Evolutionary conservation across 345 rosid genomes (phyloP).

Genomic region (thale cress (Arabidopsis thaliana)): DNA sequence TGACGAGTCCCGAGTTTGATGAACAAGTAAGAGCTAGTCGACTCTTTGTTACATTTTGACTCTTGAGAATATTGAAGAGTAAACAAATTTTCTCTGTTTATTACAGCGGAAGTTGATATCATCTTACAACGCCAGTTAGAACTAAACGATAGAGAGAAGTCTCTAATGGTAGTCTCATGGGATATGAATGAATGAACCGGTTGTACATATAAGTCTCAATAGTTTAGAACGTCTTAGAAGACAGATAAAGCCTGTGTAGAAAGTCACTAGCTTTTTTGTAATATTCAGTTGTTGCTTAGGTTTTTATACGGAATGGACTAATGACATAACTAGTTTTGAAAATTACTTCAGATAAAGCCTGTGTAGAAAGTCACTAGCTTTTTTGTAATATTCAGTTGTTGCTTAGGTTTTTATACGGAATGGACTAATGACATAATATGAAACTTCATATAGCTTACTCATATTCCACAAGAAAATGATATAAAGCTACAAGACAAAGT

Average conservation of each 20-base stretch:
- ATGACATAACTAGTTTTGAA: neutral
- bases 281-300: neutral
- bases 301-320: neutral
- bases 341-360: neutral
- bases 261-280: neutral
- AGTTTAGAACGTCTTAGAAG: slow-evolving; percentile 9
- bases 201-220: slow-evolving; percentile 28
- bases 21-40: slow-evolving; percentile 62
- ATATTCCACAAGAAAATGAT: neutral
- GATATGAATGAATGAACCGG: neutral
- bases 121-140: slow-evolving; percentile 13
- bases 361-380: neutral
- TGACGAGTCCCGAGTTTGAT: slow-evolving; percentile 77
- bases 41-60: neutral
- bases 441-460: neutral
- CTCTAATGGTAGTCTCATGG: neutral
- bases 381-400: neutral
- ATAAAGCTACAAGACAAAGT: neutral
- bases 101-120: slow-evolving; percentile 33
- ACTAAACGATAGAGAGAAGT: neutral
- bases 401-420: neutral
- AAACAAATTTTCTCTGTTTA: neutral
- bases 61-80: neutral
- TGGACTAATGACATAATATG: neutral
- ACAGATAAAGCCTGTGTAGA: neutral